Conservation (phyloP, 768 basidiomycete genomes). For the Mycena vitilis region DNA sequence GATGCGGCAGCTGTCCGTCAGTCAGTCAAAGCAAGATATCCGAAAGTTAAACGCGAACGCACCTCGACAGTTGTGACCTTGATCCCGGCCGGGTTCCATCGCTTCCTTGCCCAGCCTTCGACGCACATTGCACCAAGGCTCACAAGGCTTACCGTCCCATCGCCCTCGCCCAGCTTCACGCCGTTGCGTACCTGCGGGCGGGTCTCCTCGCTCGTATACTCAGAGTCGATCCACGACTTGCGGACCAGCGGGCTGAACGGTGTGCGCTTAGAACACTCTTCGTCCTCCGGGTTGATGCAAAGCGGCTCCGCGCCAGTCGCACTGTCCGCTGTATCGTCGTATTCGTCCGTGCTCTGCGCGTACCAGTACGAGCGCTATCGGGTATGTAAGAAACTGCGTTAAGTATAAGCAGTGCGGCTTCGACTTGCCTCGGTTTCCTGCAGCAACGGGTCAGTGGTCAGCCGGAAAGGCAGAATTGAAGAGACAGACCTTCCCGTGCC, state of each 20-base stretch:
- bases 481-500: slow-evolving; percentile 76
- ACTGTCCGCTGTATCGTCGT: slow-evolving; percentile 68
- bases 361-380: slow-evolving; percentile 87
- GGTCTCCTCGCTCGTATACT: slow-evolving; percentile 73
- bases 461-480: background rate
- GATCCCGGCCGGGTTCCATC: slow-evolving; percentile 25
- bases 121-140: slow-evolving; percentile 96
- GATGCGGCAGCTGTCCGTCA: slow-evolving; percentile 59
- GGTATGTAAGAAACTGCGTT: background rate
- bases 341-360: slow-evolving; percentile 69
- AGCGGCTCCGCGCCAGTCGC: slow-evolving; percentile 42
- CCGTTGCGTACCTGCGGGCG: slow-evolving; percentile 80
- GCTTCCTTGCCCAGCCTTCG: slow-evolving; percentile 62
- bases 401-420: background rate
- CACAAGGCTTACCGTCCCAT: slow-evolving; percentile 90
- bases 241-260: slow-evolving; percentile 67
- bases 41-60: background rate
- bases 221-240: slow-evolving; percentile 87
- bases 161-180: slow-evolving; percentile 94
- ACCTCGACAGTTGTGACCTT: slow-evolving; percentile 22
- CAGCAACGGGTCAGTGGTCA: background rate
- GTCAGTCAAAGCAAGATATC: background rate
- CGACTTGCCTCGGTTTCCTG: slow-evolving; percentile 81
- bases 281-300: slow-evolving; percentile 58
- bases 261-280: slow-evolving; percentile 56